A percentile compares a stretch with the other conserved stretches of the same genome.
phyloP scores from a whole-genome alignment of 306 rosid genomes.

The Quercus suber region DNA sequence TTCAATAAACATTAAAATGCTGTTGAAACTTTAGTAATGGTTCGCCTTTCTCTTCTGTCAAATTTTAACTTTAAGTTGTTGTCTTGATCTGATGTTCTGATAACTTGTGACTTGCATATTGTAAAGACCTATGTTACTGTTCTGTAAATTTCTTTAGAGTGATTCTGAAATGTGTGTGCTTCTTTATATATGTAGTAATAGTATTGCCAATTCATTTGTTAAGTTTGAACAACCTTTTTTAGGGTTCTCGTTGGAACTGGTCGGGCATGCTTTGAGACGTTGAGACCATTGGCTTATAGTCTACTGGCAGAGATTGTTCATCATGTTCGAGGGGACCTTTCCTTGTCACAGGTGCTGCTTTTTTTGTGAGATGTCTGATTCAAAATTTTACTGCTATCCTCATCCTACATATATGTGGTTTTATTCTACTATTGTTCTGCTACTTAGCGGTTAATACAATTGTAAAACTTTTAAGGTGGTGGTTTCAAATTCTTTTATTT shows the following conservation, averaged over 20 bases:
- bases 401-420: conserved; percentile 18
- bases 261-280: conserved; percentile 94
- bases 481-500: neutral
- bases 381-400: neutral
- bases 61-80: neutral
- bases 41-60: neutral
- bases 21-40: neutral
- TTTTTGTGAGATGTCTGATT: conserved; percentile 3
- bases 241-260: conserved; percentile 98
- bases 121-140: neutral
- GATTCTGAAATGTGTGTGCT: neutral
- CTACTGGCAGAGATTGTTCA: conserved; percentile 98
- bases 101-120: neutral
- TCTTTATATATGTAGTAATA: neutral
- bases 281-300: conserved; percentile 97
- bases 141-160: neutral
- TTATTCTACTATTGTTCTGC: neutral
- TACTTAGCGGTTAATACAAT: neutral
- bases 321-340: conserved; percentile 92
- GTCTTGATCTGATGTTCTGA: neutral
- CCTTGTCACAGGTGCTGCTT: conserved; percentile 70
- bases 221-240: conserved; percentile 16
- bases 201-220: neutral
- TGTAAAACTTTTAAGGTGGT: neutral
- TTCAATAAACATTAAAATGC: no score